These are phyloP conservation scores for Myrica gale DNA, from an alignment of 306 rosid species.

Conservation along the genomic window DNA sequence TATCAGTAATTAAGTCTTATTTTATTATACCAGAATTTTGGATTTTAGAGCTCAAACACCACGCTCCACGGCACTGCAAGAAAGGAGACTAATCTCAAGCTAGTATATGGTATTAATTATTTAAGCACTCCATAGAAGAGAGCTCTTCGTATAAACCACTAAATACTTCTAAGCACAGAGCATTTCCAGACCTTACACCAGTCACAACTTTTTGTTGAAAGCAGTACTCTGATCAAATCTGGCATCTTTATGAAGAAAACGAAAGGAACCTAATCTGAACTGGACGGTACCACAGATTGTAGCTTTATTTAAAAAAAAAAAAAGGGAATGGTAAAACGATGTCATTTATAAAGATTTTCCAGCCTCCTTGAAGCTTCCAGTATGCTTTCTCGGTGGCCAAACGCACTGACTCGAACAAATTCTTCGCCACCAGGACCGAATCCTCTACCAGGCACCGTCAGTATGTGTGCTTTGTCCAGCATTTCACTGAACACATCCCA, in stretches of 20 bases:
- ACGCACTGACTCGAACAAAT: conserved; percentile 54
- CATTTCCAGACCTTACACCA: too few species aligned
- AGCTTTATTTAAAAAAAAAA: neutral
- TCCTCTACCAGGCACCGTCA: conserved; percentile 68
- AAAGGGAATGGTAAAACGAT: neutral
- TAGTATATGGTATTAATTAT: too few species aligned
- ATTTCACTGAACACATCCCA: conserved; percentile 61
- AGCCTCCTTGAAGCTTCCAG: conserved; percentile 59
- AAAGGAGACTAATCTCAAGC: too few species aligned
- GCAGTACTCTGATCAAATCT: neutral
- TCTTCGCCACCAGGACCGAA: conserved; percentile 76
- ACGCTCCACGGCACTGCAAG: too few species aligned
- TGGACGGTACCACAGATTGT: neutral
- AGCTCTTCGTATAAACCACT: too few species aligned
- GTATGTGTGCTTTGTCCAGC: conserved; percentile 48
- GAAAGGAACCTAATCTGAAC: neutral
- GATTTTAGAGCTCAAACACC: too few species aligned
- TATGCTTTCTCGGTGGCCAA: conserved; percentile 46
- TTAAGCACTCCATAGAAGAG: too few species aligned
- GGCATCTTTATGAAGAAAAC: neutral
- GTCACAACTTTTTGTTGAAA: too few species aligned
- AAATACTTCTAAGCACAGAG: too few species aligned
- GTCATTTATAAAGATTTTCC: conserved; percentile 13
- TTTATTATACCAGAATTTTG: too few species aligned
- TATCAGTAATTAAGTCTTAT: too few species aligned